Evolutionary conservation across 495 filamentous ascomycete genomes (phyloP).

Genomic region (Neurospora tetrasperma): DNA sequence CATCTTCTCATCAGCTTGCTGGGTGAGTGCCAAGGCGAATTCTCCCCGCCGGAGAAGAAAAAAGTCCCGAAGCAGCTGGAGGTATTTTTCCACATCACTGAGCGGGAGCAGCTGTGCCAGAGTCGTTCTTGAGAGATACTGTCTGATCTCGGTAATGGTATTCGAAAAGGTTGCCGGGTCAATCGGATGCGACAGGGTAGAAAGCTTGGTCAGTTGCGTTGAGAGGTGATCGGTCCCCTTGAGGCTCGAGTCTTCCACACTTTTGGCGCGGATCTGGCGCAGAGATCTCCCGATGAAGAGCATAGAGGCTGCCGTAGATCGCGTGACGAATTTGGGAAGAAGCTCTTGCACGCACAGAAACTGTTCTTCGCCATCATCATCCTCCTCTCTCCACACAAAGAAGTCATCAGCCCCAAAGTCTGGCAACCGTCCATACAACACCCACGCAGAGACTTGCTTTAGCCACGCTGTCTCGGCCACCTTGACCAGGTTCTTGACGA

Average conservation of each 20-base stretch:
- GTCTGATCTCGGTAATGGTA: constrained; percentile 63
- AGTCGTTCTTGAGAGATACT: constrained; percentile 70
- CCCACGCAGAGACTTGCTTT: constrained; percentile 78
- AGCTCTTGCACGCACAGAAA: constrained; percentile 35
- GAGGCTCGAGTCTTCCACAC: constrained; percentile 41
- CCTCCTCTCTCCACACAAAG: constrained; percentile 48
- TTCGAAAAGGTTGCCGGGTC: constrained; percentile 56
- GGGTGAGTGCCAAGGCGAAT: constrained; percentile 76
- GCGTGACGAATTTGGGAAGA: constrained; percentile 68
- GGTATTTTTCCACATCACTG: constrained; percentile 60
- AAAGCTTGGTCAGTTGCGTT: constrained; percentile 63
- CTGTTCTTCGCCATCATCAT: constrained; percentile 22
- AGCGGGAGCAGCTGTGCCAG: constrained; percentile 72
- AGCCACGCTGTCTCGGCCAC: constrained; percentile 87
- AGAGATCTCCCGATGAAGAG: constrained; percentile 85
- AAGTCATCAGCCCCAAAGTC: constrained; percentile 67
- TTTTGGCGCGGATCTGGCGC: constrained; percentile 58
- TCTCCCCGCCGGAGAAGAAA: constrained; percentile 81
- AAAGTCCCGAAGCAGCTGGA: constrained; percentile 73
- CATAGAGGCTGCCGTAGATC: constrained; percentile 67
- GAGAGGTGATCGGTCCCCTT: constrained; percentile 53
- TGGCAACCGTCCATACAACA: constrained; percentile 77
- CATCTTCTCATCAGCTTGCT: constrained; percentile 71
- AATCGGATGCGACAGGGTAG: constrained; percentile 60
- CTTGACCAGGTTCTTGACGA: constrained; percentile 55